Evolutionary conservation across 345 rosid genomes (phyloP), one percentile per base, ranked within the genome.

Genomic region (Rhodamnia argentea): DNA sequence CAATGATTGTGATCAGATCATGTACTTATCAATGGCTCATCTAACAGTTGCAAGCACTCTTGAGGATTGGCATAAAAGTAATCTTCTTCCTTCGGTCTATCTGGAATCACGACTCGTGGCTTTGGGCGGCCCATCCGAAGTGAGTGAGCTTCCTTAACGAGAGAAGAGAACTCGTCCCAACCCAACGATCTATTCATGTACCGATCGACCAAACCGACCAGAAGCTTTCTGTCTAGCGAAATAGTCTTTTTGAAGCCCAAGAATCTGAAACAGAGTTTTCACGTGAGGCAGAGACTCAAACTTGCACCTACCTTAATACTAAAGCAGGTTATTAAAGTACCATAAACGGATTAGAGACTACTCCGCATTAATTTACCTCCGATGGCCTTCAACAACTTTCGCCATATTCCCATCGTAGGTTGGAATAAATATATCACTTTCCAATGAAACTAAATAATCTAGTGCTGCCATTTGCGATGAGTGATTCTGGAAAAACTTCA

Each of bases 401-500:
- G 99, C 99, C 99, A 96, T 95, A 90, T 96, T 96, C 76, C 99
- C 99, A 62, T 95, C 96, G 85, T 94, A 92, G 9, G 99, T 96
- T 50, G 99, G 98, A 87, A 96, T 92, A 87, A 96, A 96, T 89
- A 94, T 93, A 87, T 96, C 99, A 27, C 99, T 96, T 89, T 95
- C 99, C 51, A 95, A 87, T 52, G 99, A 93, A 83, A 96, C 98
- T 27, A 96, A 89, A 91, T 94, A 96, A 87, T 96, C 99, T 83
- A 94, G 85, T 20, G 99, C 96, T 47, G 98, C 99, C 99, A 96
- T 96, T 87, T 94, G 98, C 20, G 97, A 94, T 4, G 99, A 95
- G 88, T 95, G 95, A 85, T 95, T 94, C 87, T 91, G 95, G 83
- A 94, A 94, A 84, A 92, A 91, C 86, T 88, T 90, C 85, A 95